phyloP scores from a whole-genome alignment of 352 stramenopile genomes.

The Pythium monospermum region DNA sequence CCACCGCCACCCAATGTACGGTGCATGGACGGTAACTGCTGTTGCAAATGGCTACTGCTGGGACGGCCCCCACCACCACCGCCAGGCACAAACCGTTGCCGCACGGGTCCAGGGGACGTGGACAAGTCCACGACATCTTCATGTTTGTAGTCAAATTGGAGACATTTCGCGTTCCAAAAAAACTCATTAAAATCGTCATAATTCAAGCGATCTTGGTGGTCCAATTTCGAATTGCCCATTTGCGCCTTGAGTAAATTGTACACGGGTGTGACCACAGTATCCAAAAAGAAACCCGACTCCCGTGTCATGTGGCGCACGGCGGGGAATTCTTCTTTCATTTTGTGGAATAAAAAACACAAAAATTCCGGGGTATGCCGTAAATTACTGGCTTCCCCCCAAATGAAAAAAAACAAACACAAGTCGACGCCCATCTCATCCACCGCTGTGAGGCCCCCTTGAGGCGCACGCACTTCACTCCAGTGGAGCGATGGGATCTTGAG shows the following conservation, averaged over 20 bases:
- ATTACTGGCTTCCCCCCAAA: slow-evolving; percentile 98
- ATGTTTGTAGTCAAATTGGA: slow-evolving; percentile 93
- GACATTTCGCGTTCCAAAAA: slow-evolving; percentile 96
- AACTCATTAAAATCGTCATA: slow-evolving; percentile 99
- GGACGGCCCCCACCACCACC: too few relatives aligned
- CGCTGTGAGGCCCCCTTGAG: slow-evolving; percentile 82
- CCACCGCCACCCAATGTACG: slow-evolving; percentile 20
- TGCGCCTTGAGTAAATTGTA: slow-evolving; percentile 84
- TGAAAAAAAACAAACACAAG: slow-evolving; percentile 95
- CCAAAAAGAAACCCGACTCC: slow-evolving; percentile 95
- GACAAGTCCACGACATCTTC: slow-evolving; percentile 74
- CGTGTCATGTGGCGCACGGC: slow-evolving; percentile 59
- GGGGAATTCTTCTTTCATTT: slow-evolving; percentile 86
- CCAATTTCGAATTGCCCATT: slow-evolving; percentile 85
- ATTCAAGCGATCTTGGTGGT: slow-evolving; percentile 95
- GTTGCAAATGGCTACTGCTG: too few relatives aligned
- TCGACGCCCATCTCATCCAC: slow-evolving; percentile 86
- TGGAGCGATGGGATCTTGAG: slow-evolving; percentile 65
- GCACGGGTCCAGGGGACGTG: slow-evolving; percentile 51
- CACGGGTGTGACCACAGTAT: slow-evolving; percentile 96
- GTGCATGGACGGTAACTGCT: too few relatives aligned
- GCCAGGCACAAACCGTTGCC: slow-evolving; percentile 47
- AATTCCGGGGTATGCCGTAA: slow-evolving; percentile 97
- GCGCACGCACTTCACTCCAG: slow-evolving; percentile 55
- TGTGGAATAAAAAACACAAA: slow-evolving; percentile 98